phyloP scores from a whole-genome alignment of 2,329 filamentous ascomycete species.

The Talaromyces albobiverticillius region DNA sequence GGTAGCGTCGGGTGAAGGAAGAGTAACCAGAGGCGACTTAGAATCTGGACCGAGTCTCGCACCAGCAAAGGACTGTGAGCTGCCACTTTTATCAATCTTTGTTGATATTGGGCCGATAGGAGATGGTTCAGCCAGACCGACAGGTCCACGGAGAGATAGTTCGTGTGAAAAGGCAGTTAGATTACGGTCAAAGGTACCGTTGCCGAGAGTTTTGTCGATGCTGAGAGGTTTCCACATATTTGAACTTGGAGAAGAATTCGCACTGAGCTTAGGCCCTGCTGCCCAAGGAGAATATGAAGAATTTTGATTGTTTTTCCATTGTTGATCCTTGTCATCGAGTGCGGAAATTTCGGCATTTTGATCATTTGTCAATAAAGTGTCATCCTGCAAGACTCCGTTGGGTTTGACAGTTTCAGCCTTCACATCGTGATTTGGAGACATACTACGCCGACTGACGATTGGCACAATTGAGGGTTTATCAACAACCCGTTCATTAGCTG shows the following conservation, averaged over 20 bases:
- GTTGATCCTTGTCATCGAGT: slow-evolving; percentile 31
- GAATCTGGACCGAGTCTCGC: slow-evolving; percentile 32
- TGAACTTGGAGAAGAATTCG: slow-evolving; percentile 32
- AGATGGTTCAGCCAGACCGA: slow-evolving; percentile 38
- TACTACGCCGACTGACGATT: slow-evolving; percentile 26
- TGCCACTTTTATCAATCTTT: slow-evolving; percentile 18
- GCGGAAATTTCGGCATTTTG: slow-evolving; percentile 23
- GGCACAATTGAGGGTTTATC: slow-evolving; percentile 28
- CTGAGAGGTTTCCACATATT: slow-evolving; percentile 60
- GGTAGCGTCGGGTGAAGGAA: slow-evolving; percentile 40
- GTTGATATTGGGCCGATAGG: slow-evolving; percentile 29
- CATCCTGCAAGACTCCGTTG: slow-evolving; percentile 28
- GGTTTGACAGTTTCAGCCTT: slow-evolving; percentile 20
- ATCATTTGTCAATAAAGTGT: slow-evolving; percentile 21
- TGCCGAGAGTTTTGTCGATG: slow-evolving; percentile 58
- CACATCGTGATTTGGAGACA: slow-evolving; percentile 31
- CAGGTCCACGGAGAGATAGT: slow-evolving; percentile 37
- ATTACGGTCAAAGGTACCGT: slow-evolving; percentile 60
- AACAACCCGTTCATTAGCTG: slow-evolving; percentile 31
- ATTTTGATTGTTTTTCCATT: slow-evolving; percentile 39
- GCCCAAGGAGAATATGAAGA: slow-evolving; percentile 39
- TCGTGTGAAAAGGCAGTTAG: slow-evolving; percentile 50
- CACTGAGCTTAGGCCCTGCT: slow-evolving; percentile 31
- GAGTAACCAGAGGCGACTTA: slow-evolving; percentile 28
- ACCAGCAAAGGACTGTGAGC: slow-evolving; percentile 29